Base-by-base conservation (phyloP, 2,329 filamentous ascomycete genomes). In the Botrytis fabae region DNA sequence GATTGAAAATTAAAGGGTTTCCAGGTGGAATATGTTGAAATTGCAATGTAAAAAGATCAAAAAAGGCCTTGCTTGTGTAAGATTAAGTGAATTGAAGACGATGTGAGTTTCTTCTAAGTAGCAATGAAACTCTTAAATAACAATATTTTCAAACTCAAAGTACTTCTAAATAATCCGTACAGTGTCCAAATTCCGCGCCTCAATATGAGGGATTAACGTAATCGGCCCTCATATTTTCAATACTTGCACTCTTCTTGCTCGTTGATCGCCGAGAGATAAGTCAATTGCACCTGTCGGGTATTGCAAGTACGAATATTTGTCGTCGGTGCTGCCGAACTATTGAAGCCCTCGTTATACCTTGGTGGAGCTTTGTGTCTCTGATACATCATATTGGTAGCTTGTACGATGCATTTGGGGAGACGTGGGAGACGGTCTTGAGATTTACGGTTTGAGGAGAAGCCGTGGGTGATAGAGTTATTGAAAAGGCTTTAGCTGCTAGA, bases 241-340 rank as follows among this genome's bases (percentile, higher is more conserved):
- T 28, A 54, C 18, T 40, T 22, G 42, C 38, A 10, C 28, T 6
- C 14, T 28, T n/a, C 12, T 38, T 18, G 20, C 16, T 38, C 12
- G 4, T 42, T 42, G 38, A 35, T 57, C 48, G 32, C 38, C 25
- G n/a, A 57, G 65, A 48, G 6, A 59, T 22, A 42, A 42, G 25
- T 57, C n/a, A 42, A 22, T 12, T 16, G 1, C 65, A 59, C 35
- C 65, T 57, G 48, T 57, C 48, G 48, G 57, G 65, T 69, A 59
- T 25, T 48, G 18, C 65, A 57, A 57, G 48, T 42, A 42, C 35
- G 18, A 57, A 25, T 14, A 57, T 32, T 9, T 57, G 18, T 57
- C n/a, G 38, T 42, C 48, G 25, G 65, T 69, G 25, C 4, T 69
- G 65, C 65, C 65, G 48, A 69, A 25, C 16, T 57, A 68, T 69